Evolutionary conservation across 1,284 basidiomycete genomes (phyloP).

Genomic region (Irpex sp.): DNA sequence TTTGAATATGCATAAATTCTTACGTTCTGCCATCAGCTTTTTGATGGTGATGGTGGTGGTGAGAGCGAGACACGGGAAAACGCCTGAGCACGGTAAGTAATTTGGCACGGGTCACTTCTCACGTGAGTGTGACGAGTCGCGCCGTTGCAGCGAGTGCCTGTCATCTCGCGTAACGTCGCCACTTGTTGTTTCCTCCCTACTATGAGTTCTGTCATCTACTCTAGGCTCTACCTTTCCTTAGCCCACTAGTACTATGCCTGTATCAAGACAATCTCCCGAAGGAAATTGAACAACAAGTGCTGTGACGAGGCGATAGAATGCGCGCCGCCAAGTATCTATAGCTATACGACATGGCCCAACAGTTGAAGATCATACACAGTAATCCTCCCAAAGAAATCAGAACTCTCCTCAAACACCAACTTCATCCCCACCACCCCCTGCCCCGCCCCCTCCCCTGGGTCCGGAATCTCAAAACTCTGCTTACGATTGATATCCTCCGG

Average conservation of each 20-base stretch:
- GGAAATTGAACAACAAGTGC: no score
- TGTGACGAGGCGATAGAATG: no score
- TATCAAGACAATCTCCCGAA: no score
- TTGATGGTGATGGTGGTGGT: background rate
- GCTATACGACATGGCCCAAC: constrained; percentile 30
- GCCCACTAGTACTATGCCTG: no score
- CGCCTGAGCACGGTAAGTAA: background rate
- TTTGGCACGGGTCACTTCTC: no score
- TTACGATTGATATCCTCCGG: constrained; percentile 74
- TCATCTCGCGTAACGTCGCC: background rate
- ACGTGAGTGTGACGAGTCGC: background rate
- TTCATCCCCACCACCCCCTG: constrained; percentile 45
- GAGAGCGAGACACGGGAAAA: background rate
- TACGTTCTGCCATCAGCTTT: no score
- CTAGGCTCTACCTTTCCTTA: no score
- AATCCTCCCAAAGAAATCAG: constrained; percentile 75
- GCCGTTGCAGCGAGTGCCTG: background rate
- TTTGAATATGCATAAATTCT: no score
- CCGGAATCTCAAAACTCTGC: constrained; percentile 56
- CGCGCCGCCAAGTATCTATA: no score
- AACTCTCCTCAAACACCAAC: constrained; percentile 73
- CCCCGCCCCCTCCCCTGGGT: constrained; percentile 8
- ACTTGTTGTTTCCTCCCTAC: no score
- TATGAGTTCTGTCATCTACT: no score
- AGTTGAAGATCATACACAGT: constrained; percentile 66